Percentiles rank a stretch among this genome's conserved stretches.
These are phyloP conservation scores for Candolleomyces efflorescens DNA, from an alignment of 768 basidiomycete species.

Conservation along the genomic window DNA sequence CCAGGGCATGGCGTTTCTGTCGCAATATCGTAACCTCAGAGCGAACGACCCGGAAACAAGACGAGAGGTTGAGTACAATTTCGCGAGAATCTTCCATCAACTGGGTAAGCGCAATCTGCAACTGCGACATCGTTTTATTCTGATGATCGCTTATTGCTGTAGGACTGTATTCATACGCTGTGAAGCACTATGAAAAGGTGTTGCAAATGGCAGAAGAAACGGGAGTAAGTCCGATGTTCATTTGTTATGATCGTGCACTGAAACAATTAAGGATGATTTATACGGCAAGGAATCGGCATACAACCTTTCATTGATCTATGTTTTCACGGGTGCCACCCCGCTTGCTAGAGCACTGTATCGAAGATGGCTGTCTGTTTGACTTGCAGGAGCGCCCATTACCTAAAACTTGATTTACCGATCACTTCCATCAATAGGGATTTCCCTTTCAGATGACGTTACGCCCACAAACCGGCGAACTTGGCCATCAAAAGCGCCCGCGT, in stretches of 20 bases:
- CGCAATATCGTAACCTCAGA: slow-evolving; percentile 71
- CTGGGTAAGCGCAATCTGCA: slow-evolving; percentile 50
- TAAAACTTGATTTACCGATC: neutral
- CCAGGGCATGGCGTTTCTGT: slow-evolving; percentile 84
- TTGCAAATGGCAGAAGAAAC: slow-evolving; percentile 55
- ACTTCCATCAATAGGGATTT: neutral
- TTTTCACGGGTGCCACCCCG: slow-evolving; percentile 68
- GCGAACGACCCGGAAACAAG: slow-evolving; percentile 35
- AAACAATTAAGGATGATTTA: slow-evolving; percentile 33
- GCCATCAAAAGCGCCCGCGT: neutral
- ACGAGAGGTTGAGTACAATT: slow-evolving; percentile 90
- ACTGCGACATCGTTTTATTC: neutral
- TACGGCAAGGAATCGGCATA: slow-evolving; percentile 80
- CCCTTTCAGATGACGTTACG: too few species aligned
- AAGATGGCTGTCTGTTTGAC: slow-evolving; percentile 77
- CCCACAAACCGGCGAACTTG: too few species aligned
- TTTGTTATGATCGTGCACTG: slow-evolving; percentile 2
- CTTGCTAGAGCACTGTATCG: slow-evolving; percentile 68
- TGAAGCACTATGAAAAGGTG: slow-evolving; percentile 78
- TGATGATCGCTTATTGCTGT: neutral
- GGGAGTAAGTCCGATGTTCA: slow-evolving; percentile 22
- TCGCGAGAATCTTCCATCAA: slow-evolving; percentile 89
- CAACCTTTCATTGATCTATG: slow-evolving; percentile 81
- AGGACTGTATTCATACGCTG: slow-evolving; percentile 82
- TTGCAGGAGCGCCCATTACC: neutral